Percentiles rank a stretch among this genome's conserved stretches.
Evolutionary conservation across 139 green algal species (phyloP).

Genomic region (Gonium pectorale): DNA sequence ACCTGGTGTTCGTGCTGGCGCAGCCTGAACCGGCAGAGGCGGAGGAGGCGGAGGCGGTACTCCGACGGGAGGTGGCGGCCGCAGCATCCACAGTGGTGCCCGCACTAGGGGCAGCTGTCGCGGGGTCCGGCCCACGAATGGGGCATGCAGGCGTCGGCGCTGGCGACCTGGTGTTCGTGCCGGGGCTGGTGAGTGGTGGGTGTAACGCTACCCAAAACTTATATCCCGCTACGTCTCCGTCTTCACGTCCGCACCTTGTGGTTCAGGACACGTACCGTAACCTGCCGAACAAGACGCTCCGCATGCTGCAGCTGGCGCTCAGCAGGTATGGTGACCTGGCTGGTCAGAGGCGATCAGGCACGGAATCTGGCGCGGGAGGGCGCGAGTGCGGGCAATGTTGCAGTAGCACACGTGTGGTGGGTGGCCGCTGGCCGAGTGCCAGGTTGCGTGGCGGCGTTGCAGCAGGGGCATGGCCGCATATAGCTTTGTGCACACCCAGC

Average conservation of each 20-base stretch:
- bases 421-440: no score
- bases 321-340: conserved; percentile 33
- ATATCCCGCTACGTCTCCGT: not conserved
- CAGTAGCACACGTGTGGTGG: no score
- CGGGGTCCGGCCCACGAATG: not conserved
- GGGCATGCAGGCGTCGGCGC: not conserved
- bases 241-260: not conserved
- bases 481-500: no score
- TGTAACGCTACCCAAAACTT: not conserved
- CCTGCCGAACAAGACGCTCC: conserved; percentile 73
- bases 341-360: no score
- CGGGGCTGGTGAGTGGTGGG: conserved; percentile 3
- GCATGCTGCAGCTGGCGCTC: conserved; percentile 61
- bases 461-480: no score
- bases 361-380: not conserved
- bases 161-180: conserved; percentile 23
- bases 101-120: not conserved
- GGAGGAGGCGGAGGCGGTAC: not conserved
- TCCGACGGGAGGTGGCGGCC: not conserved
- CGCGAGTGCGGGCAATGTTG: not conserved
- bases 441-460: no score
- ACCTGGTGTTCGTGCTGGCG: conserved; percentile 37
- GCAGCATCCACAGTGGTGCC: not conserved
- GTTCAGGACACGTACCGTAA: conserved; percentile 59
- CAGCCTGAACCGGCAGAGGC: conserved; percentile 6